Evolutionary conservation across 345 rosid genomes (phyloP), one percentile per base, ranked within the genome.

Genomic region (Toxicodendron radicans): DNA sequence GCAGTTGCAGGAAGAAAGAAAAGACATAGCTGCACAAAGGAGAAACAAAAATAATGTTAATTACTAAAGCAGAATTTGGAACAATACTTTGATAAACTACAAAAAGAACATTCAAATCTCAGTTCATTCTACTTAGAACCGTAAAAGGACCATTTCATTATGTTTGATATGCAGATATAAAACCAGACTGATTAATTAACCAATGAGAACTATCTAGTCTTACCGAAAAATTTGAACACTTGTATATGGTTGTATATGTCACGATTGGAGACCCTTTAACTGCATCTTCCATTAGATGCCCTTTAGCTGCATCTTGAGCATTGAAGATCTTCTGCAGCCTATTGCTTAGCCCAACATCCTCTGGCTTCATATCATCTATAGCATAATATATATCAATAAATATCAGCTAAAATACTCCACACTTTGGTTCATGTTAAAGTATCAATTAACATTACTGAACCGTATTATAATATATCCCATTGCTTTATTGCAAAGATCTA

Each of bases 1-100:
- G 79, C 92, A 1, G 64, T 79, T 18, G 86, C 81, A 24, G 97
- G 97, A 14, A 91, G 91, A 72, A 89, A 89, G 82, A 91, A 89
- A 4, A 91, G 58, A 71, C 91, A 87, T 46, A 91, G 0, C 97
- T 91, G 89, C 84, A 41, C 17, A 57, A 56, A 7, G 51, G 20
- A 49, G 24, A 51, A 24, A 12, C 59, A 17, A 52, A 51, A 10
- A 35, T 4, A 35, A 35, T 3, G 5, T 4, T 7, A 5, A 35
- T 3, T 3, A 35, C 41, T 35, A 3, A 14, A 69, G n/a, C 56
- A 7, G 27, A 27, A 49, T 23, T 7, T 1, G 49, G 66, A 61
- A 35, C 41, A 35, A 11, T 6, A 33, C 6, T 61, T 16, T 8
- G 10, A 4, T 56, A 20, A 1, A 20, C 21, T 18, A 16, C 11